Conservation (phyloP, 805 yeast species). For the Candida glaebosa region DNA sequence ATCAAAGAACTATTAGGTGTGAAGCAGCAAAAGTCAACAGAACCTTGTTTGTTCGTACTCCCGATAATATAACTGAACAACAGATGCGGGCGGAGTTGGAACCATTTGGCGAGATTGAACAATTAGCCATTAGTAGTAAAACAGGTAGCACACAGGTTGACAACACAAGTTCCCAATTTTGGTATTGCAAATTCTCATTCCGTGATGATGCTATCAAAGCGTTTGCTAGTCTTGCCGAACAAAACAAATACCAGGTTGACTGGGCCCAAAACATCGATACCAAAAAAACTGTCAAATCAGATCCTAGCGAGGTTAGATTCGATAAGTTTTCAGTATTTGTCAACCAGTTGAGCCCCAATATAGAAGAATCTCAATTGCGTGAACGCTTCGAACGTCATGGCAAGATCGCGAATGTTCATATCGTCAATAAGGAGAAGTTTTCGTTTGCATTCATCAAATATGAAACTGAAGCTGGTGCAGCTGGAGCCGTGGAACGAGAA, state of each 20-base stretch:
- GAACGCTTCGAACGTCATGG: constrained; percentile 71
- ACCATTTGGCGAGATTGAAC: constrained; percentile 75
- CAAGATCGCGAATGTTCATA: constrained; percentile 52
- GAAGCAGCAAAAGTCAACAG: constrained; percentile 91
- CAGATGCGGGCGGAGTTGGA: constrained; percentile 39
- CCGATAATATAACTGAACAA: constrained; percentile 17
- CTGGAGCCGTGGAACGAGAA: constrained; percentile 81
- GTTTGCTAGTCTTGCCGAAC: constrained; percentile 62
- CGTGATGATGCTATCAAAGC: constrained; percentile 89
- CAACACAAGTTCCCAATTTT: constrained; percentile 35
- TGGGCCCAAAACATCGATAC: constrained; percentile 85
- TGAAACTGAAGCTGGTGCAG: constrained; percentile 67
- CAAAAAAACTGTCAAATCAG: constrained; percentile 10
- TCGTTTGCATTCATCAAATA: constrained; percentile 74
- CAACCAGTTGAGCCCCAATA: constrained; percentile 61
- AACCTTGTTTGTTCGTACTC: constrained; percentile 60
- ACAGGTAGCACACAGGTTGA: constrained; percentile 21
- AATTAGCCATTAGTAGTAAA: constrained; percentile 43
- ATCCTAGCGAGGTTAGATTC: constrained; percentile 21
- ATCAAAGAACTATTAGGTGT: constrained; percentile 78
- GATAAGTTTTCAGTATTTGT: constrained; percentile 76
- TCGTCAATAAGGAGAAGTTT: constrained; percentile 46
- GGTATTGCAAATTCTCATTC: constrained; percentile 77
- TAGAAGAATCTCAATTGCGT: constrained; percentile 51
- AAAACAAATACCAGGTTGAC: constrained; percentile 57